These are phyloP conservation scores for Sideroxylon spinosum DNA, from an alignment of 179 eudicot species.

Conservation along the genomic window DNA sequence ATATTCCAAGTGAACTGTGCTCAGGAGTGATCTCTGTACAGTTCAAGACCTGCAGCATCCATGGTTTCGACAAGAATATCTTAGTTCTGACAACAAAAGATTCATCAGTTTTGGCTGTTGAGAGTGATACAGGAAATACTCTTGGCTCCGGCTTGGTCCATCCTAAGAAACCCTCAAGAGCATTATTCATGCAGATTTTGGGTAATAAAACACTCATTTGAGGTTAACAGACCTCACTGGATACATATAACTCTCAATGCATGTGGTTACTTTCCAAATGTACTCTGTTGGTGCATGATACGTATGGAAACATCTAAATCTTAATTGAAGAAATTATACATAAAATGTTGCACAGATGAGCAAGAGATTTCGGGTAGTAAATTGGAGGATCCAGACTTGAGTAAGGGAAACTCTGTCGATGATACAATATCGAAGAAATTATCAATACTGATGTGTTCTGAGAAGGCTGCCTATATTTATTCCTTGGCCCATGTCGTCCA, in stretches of 20 bases:
- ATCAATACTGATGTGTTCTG: constrained; percentile 65
- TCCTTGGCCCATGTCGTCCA: constrained; percentile 62
- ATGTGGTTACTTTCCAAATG: not conserved
- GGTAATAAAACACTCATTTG: constrained; percentile 37
- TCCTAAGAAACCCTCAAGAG: constrained; percentile 79
- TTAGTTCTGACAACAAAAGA: constrained; percentile 72
- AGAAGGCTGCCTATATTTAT: constrained; percentile 76
- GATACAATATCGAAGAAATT: constrained; percentile 42
- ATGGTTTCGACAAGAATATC: constrained; percentile 79
- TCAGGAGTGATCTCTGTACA: constrained; percentile 69
- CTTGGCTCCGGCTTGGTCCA: constrained; percentile 52
- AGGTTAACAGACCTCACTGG: not conserved
- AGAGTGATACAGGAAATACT: constrained; percentile 68
- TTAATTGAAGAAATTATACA: not conserved
- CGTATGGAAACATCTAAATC: not conserved
- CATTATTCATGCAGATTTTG: constrained; percentile 68
- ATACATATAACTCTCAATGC: not conserved
- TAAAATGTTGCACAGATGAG: constrained; percentile 33
- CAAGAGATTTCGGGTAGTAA: constrained; percentile 25
- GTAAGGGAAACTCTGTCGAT: constrained; percentile 35
- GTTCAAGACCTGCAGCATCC: constrained; percentile 59
- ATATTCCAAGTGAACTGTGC: constrained; percentile 62
- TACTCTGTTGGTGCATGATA: not conserved
- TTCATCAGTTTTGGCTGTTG: constrained; percentile 75
- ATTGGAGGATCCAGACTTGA: constrained; percentile 27